Evolutionary conservation across 148 eudicot species (phyloP).

Genomic region (Cornus florida): DNA sequence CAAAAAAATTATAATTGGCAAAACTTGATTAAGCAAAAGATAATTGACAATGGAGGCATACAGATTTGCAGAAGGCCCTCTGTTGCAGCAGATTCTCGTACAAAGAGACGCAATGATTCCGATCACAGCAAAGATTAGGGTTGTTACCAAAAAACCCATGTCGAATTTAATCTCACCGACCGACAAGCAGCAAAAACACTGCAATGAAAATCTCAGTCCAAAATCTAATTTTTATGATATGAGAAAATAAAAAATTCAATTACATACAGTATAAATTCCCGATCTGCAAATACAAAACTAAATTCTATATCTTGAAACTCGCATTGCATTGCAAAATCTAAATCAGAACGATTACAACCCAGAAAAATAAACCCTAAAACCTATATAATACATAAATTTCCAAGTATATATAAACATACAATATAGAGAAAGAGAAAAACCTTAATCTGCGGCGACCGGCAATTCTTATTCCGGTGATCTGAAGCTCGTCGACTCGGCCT

Average conservation of each 20-base stretch:
- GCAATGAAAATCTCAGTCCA: not conserved
- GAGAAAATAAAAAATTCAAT: not conserved
- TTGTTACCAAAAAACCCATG: slow-evolving; percentile 88
- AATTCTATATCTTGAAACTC: not conserved
- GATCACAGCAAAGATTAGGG: slow-evolving; percentile 63
- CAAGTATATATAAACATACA: not conserved
- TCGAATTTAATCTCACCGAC: slow-evolving; percentile 15
- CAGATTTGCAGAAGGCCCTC: slow-evolving; percentile 92
- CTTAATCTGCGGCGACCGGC: not conserved
- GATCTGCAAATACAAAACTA: not conserved
- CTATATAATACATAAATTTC: not conserved
- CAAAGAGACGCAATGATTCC: slow-evolving; percentile 76
- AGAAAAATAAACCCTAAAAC: not conserved
- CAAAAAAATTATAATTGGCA: not conserved
- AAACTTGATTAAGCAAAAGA: not conserved
- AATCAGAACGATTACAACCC: not conserved
- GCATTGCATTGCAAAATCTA: not conserved
- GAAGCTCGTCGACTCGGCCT: not conserved
- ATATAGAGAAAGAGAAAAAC: not conserved
- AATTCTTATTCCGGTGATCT: not conserved
- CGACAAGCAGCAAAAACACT: slow-evolving; percentile 8
- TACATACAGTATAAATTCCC: not conserved
- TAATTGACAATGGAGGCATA: slow-evolving; percentile 26
- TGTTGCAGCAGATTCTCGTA: slow-evolving; percentile 83
- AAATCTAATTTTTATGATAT: too few relatives aligned